phyloP scores from a whole-genome alignment of 2,329 filamentous ascomycete genomes.

The Trichoderma sp. region DNA sequence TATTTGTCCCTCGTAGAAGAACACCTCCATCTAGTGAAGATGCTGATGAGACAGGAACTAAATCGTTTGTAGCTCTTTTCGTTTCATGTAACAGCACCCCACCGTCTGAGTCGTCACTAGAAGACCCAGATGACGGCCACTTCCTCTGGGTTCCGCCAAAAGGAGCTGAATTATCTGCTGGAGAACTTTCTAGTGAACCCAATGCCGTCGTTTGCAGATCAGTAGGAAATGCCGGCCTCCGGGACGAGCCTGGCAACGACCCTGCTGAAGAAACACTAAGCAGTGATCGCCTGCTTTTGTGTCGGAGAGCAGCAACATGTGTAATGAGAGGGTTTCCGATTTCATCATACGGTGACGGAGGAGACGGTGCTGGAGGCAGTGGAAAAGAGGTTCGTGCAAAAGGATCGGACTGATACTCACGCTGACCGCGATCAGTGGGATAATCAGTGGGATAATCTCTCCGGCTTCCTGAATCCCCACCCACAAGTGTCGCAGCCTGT shows the following conservation, averaged over 20 bases:
- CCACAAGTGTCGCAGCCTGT: neutral
- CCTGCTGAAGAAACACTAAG: neutral
- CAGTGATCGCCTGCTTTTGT: neutral
- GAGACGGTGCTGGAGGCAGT: neutral
- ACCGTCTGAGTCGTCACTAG: neutral
- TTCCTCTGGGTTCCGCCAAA: neutral
- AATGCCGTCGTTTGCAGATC: neutral
- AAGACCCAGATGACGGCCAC: neutral
- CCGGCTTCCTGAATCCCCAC: neutral
- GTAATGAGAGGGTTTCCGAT: conserved; percentile 4
- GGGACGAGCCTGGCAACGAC: neutral
- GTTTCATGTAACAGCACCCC: neutral
- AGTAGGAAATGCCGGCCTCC: neutral
- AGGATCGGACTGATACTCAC: neutral
- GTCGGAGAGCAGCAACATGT: conserved; percentile 2
- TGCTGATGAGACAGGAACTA: neutral
- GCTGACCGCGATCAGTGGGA: neutral
- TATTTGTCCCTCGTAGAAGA: too few relatives aligned
- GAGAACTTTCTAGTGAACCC: neutral
- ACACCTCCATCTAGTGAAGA: neutral
- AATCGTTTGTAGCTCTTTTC: neutral
- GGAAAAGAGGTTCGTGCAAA: neutral
- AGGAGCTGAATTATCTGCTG: neutral
- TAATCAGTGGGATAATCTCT: neutral
- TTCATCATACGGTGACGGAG: neutral